Evolutionary conservation across 75 land plant genomes (phyloP), one percentile per base, ranked within the genome.

Genomic region (Cryptomeria japonica): DNA sequence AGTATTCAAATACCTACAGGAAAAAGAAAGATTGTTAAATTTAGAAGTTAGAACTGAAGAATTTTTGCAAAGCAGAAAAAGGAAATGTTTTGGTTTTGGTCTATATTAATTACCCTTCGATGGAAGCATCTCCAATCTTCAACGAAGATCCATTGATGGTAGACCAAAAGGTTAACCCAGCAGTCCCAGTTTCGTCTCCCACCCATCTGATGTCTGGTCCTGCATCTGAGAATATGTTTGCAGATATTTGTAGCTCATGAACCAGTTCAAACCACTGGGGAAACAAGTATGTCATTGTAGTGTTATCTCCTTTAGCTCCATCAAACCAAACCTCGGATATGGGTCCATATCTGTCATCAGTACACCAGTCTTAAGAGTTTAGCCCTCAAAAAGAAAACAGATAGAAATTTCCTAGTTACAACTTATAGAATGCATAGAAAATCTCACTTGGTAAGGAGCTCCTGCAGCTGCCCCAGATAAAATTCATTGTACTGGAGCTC

Each of bases 191-290:
- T 92, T 98, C 99, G 53, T 97, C 90, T 16, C 99, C 99, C 13
- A 97, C 97, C 99, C 99, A 98, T 85, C 99, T 87, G 70, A 95
- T 89, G 83, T 93, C 99, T 2, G 99, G 99, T 0, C 99, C 99
- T 15, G 95, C 99, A 68, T 97, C 99, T 41, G 99, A 98, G 87
- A 98, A 98, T 84, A 98, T 95, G 90, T 95, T 95, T 68, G 96
- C 96, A 39, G 93, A 91, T n/a, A 93, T 88, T 86, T 98, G 99
- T 76, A 97, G 88, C 86, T 96, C 95, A 86, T 89, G 94, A 87
- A 93, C 93, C 89, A 92, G 89, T 11, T 86, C 86, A 79, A 98
- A 98, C 99, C 99, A 98, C 22, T 90, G 90, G 19, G 75, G 34
- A 51, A 98, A 98, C 82, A 95, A 88, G 89, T 98, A 98, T 13